A percentile compares a stretch with the other conserved stretches of the same genome.
phyloP scores from a whole-genome alignment of 2,329 filamentous ascomycete genomes.

The Catunica adiposa region DNA sequence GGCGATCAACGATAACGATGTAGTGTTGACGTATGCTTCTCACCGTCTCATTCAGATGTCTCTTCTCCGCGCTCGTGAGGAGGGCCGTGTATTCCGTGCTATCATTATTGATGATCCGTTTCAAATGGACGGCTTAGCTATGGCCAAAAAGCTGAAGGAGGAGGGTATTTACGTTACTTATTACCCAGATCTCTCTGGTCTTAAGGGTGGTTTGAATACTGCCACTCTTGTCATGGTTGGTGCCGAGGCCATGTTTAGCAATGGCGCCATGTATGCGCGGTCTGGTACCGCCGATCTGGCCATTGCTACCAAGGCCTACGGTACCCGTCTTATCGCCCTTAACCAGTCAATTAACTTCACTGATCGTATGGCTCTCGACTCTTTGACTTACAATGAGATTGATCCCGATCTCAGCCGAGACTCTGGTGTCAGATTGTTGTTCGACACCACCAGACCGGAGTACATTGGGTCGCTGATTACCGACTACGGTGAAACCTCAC shows the following conservation, averaged over 20 bases:
- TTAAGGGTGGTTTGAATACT: conserved; percentile 53
- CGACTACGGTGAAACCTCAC: conserved; percentile 49
- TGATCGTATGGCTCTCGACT: conserved; percentile 72
- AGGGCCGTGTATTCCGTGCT: conserved; percentile 64
- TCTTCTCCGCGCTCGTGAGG: conserved; percentile 52
- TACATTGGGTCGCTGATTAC: conserved; percentile 82
- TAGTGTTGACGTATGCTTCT: conserved; percentile 73
- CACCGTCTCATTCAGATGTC: conserved; percentile 75
- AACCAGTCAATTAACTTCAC: conserved; percentile 93
- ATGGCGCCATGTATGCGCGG: conserved; percentile 76
- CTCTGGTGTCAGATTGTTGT: conserved; percentile 50
- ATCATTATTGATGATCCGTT: conserved; percentile 61
- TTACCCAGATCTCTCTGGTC: conserved; percentile 56
- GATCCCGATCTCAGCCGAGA: conserved; percentile 51
- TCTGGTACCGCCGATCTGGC: conserved; percentile 78
- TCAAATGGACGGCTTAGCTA: conserved; percentile 33
- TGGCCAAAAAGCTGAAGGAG: conserved; percentile 52
- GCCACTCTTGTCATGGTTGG: conserved; percentile 68
- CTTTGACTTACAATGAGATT: conserved; percentile 87
- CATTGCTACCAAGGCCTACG: conserved; percentile 59
- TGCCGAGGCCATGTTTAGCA: conserved; percentile 88
- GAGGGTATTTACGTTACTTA: conserved; percentile 67
- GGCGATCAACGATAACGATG: conserved; percentile 63
- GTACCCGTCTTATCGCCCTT: conserved; percentile 70
- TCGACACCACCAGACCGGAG: conserved; percentile 78